Conservation (phyloP, 495 filamentous ascomycete species). For the Annulohypoxylon moriforme region DNA sequence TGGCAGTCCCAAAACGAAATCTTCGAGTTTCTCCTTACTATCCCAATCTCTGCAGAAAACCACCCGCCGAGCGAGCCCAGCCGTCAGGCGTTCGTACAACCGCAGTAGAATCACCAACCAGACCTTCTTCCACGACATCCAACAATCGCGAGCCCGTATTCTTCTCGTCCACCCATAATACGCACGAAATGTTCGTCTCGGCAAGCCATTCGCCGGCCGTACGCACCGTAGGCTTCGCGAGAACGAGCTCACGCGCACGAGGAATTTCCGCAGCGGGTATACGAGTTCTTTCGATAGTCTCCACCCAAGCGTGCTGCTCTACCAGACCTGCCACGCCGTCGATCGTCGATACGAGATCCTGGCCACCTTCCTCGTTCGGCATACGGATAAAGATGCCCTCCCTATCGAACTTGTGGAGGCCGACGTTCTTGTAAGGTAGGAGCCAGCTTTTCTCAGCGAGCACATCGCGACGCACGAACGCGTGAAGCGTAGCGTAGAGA, state of each 20-base stretch:
- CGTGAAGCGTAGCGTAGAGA: neutral
- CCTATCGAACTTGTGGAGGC: neutral
- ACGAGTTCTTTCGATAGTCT: neutral
- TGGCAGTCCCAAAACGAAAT: too few relatives aligned
- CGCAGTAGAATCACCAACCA: neutral
- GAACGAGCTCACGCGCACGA: neutral
- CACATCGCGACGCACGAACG: slow-evolving; percentile 9
- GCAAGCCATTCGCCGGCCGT: neutral
- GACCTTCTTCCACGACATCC: neutral
- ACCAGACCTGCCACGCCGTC: neutral
- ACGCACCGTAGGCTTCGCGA: neutral
- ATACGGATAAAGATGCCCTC: neutral
- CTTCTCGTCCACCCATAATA: neutral
- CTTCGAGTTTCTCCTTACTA: too few relatives aligned
- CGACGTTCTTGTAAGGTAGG: neutral
- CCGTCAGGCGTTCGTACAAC: neutral
- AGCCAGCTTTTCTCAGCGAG: neutral
- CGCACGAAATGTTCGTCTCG: neutral
- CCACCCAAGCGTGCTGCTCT: slow-evolving; percentile 5
- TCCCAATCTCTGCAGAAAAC: neutral
- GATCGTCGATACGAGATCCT: slow-evolving; percentile 5
- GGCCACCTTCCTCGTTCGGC: neutral
- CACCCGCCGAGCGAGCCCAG: neutral
- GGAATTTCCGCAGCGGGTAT: neutral
- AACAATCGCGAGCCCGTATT: neutral